Percentiles rank a stretch among this genome's conserved stretches.
Evolutionary conservation across 805 yeast genomes (phyloP).

Genomic region (Saccharomycopsis oosterbeekiorum): DNA sequence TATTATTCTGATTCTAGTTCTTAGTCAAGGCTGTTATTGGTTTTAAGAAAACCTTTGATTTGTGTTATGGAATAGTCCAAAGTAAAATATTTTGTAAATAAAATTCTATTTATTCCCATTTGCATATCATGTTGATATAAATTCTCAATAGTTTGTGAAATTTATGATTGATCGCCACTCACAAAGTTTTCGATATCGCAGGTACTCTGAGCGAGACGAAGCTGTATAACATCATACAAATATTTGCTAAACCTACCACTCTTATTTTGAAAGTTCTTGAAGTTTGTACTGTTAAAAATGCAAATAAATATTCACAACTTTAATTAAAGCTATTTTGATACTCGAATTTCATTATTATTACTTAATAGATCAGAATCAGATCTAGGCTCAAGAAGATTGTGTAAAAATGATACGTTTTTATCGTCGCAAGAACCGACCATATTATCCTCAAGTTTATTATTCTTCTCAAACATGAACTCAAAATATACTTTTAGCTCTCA

Average conservation of each 20-base stretch:
- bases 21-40: background rate
- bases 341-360: background rate
- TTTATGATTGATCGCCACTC: background rate
- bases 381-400: background rate
- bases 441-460: background rate
- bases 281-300: background rate
- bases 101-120: background rate
- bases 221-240: background rate
- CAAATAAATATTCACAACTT: background rate
- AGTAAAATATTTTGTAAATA: background rate
- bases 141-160: background rate
- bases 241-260: background rate
- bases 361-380: background rate
- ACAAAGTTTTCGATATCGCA: background rate
- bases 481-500: background rate
- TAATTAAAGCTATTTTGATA: background rate
- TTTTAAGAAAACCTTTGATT: background rate
- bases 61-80: background rate
- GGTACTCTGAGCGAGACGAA: background rate
- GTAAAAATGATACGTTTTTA: background rate
- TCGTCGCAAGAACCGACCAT: background rate
- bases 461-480: background rate
- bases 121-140: background rate
- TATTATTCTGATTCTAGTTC: background rate
- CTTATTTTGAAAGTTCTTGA: background rate